Evolutionary conservation across 192 early-diverging fungal genomes (phyloP).

Genomic region (Tieghemiomyces parasiticus): DNA sequence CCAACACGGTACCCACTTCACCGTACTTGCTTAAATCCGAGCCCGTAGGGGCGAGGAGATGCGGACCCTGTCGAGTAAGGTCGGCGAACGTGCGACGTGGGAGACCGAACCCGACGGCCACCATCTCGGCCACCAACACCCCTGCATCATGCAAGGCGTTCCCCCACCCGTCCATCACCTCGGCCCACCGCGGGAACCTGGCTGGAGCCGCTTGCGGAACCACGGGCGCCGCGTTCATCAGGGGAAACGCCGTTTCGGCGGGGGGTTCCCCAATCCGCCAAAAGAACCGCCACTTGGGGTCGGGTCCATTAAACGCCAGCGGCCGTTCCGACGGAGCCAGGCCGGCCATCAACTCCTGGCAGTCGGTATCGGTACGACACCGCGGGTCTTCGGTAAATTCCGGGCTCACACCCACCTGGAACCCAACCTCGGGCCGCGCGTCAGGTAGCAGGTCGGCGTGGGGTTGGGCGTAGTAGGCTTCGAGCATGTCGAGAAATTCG

Average conservation of each 20-base stretch:
- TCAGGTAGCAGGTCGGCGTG: constrained; percentile 43
- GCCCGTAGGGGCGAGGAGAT: constrained; percentile 54
- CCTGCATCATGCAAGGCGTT: constrained; percentile 37
- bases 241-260: constrained; percentile 35
- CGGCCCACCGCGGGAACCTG: constrained; percentile 27
- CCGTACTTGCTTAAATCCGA: constrained; percentile 47
- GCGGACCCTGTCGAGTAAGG: constrained; percentile 42
- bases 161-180: constrained; percentile 50
- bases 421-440: constrained; percentile 39
- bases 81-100: constrained; percentile 35
- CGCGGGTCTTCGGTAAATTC: constrained; percentile 48
- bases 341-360: constrained; percentile 35
- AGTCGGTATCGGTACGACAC: constrained; percentile 41
- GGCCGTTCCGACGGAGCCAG: constrained; percentile 38
- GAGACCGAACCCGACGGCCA: constrained; percentile 45
- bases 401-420: constrained; percentile 45
- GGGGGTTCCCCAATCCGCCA: constrained; percentile 45
- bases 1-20: constrained; percentile 40
- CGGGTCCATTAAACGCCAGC: constrained; percentile 31
- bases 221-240: constrained; percentile 45
- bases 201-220: constrained; percentile 26
- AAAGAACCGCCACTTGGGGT: constrained; percentile 65
- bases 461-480: constrained; percentile 53
- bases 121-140: constrained; percentile 38
- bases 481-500: constrained; percentile 43